These are phyloP conservation scores for Penstemon eatonii DNA, from an alignment of 257 asterid genomes.

Conservation along the genomic window DNA sequence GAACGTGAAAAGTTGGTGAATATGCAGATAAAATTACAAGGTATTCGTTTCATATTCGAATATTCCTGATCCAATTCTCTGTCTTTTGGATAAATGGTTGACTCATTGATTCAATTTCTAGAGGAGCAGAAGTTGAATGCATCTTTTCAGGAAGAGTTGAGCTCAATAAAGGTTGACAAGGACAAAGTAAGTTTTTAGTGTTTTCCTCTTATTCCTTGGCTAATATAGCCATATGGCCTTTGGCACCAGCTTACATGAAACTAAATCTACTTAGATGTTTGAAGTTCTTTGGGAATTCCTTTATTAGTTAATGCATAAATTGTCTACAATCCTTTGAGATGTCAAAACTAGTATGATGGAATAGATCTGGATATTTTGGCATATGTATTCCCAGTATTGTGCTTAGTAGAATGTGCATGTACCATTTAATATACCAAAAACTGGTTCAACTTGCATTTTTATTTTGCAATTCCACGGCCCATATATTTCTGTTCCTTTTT, in stretches of 20 bases:
- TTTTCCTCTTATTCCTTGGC: constrained; percentile 18
- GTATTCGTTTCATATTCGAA: constrained; percentile 37
- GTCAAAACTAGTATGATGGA: neutral
- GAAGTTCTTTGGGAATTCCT: constrained; percentile 17
- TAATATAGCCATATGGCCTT: constrained; percentile 19
- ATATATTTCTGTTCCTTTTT: constrained; percentile 2
- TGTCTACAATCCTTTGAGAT: neutral
- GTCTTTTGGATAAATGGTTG: constrained; percentile 36
- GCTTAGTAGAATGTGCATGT: constrained; percentile 1
- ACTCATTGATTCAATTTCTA: constrained; percentile 44
- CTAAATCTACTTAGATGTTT: constrained; percentile 4
- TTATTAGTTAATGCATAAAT: constrained; percentile 1
- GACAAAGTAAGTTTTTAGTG: constrained; percentile 57
- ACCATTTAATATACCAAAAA: neutral
- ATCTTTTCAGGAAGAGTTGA: constrained; percentile 70
- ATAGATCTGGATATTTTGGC: neutral
- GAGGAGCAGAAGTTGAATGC: constrained; percentile 84
- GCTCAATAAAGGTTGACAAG: constrained; percentile 59
- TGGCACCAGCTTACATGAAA: neutral
- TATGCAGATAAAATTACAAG: constrained; percentile 61
- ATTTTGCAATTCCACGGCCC: neutral
- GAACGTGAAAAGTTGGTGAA: constrained; percentile 61
- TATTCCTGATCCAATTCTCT: constrained; percentile 21
- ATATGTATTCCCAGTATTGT: neutral
- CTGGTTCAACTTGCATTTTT: neutral